Percentiles rank a stretch among this genome's conserved stretches.
phyloP scores from a whole-genome alignment of 495 filamentous ascomycete genomes.

The Trichoderma virens region DNA sequence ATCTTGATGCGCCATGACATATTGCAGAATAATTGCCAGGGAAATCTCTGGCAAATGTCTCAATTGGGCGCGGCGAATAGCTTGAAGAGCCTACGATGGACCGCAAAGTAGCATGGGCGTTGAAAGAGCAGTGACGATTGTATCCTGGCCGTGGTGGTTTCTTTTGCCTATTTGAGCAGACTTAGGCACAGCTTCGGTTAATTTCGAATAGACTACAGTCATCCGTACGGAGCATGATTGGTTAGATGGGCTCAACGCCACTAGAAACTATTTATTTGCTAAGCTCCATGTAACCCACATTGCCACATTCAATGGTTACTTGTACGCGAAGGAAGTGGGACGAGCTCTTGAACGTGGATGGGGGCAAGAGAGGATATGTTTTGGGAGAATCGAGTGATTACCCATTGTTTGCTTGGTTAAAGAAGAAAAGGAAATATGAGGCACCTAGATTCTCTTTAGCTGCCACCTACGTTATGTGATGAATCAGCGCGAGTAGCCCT shows the following conservation, averaged over 20 bases:
- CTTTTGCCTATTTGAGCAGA: not conserved
- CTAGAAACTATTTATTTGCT: not conserved
- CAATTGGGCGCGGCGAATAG: too few species aligned
- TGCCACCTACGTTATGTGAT: too few species aligned
- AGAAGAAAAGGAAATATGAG: too few species aligned
- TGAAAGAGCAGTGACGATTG: not conserved
- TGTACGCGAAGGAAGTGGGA: not conserved
- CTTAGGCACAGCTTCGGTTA: slow-evolving; percentile 2
- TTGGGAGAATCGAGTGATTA: too few species aligned
- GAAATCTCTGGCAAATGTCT: not conserved
- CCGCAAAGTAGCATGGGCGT: not conserved
- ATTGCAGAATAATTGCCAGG: not conserved
- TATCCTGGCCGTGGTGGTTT: not conserved
- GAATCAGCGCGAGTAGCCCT: too few species aligned
- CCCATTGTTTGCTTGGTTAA: too few species aligned
- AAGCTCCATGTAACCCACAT: too few species aligned
- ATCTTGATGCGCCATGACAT: not conserved
- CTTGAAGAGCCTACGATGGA: too few species aligned
- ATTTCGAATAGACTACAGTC: not conserved
- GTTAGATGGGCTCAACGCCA: not conserved
- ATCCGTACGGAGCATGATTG: not conserved
- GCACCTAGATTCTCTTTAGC: too few species aligned
- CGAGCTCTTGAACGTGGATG: too few species aligned
- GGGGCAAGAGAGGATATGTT: too few species aligned
- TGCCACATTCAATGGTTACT: not conserved